Conservation (phyloP, 139 green algal species). For the Coelastrella sp. region DNA sequence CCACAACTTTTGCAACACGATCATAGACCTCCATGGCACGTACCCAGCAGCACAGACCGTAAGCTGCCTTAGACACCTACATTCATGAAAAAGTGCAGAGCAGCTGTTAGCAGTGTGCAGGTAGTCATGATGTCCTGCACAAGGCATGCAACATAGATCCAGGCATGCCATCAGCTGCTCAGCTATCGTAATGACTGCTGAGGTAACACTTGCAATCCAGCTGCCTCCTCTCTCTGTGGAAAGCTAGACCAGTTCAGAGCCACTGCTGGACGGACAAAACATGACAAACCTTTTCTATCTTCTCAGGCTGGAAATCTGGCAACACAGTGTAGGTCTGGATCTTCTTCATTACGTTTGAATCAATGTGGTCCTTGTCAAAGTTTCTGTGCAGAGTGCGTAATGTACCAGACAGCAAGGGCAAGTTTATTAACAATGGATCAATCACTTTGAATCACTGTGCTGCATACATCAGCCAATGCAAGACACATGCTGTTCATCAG, state of each 20-base stretch:
- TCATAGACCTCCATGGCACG: constrained; percentile 86
- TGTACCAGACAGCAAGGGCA: not conserved
- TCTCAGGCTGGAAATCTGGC: constrained; percentile 73
- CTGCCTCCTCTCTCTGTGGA: no score
- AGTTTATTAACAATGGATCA: no score
- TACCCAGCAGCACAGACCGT: constrained; percentile 84
- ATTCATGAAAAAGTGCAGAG: not conserved
- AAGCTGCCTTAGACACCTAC: constrained; percentile 75
- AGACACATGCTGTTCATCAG: not conserved
- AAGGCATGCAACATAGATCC: not conserved
- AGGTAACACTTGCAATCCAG: no score
- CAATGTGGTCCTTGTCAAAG: constrained; percentile 87
- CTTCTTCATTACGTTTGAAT: constrained; percentile 65
- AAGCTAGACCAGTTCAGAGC: no score
- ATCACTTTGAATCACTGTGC: no score
- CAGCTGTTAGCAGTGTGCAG: no score
- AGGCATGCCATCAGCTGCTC: no score
- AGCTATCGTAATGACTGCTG: no score
- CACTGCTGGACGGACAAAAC: no score
- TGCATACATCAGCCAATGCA: not conserved
- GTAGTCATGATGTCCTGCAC: not conserved
- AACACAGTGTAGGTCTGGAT: constrained; percentile 65
- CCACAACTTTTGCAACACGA: constrained; percentile 77
- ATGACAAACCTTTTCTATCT: constrained; percentile 61
- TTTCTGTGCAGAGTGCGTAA: constrained; percentile 7